Base-by-base conservation (phyloP, 2,329 filamentous ascomycete species). In the Ascochyta fabae region DNA sequence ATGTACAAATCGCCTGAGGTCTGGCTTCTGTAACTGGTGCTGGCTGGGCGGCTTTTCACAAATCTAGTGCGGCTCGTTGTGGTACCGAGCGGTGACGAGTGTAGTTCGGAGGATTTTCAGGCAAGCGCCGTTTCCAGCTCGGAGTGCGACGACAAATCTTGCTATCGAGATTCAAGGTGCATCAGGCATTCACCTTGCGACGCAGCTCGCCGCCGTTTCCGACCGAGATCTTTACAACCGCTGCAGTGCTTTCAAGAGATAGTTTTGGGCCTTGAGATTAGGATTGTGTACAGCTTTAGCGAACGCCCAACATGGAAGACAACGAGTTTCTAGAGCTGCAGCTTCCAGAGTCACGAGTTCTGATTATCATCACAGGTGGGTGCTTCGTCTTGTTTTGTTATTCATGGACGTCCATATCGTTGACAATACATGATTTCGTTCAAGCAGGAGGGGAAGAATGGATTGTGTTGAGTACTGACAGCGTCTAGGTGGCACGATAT, bases 311-410 rank as follows among this genome's bases (percentile, higher is more conserved):
- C 22, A 56, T 56, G 53, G 53, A 56, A 33, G 53, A 56, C 12
- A 15, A 56, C 26, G 47, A 56, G 33, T 56, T 56, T 38, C 49
- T 66, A 22, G 73, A 75, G 56, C 48, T 74, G 7, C 70, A 74
- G 56, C 62, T 72, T 31, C 89, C 88, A 10, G 91, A 96, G 74
- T 91, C 91, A 23, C 84, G 90, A 55, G 90, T 97, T 12, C 82
- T 97, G 62, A 89, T 96, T 68, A 91, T 96, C 75, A 94, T 96
- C 80, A 96, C 93, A 12, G 92, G 91, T 72, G 78, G 74, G 50
- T 78, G 31, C 12, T 4, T 19, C 31, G 31, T 38, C 29, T 16
- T 19, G 12, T 27, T 2, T 34, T 24, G 27, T n/a, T 22, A 22
- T 22, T 12, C 2, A 1, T 15, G 13, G 38, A 23, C 1, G 15